These are phyloP conservation scores for Ensete glaucum DNA, from an alignment of 176 grass and related monocot species.

Conservation along the genomic window DNA sequence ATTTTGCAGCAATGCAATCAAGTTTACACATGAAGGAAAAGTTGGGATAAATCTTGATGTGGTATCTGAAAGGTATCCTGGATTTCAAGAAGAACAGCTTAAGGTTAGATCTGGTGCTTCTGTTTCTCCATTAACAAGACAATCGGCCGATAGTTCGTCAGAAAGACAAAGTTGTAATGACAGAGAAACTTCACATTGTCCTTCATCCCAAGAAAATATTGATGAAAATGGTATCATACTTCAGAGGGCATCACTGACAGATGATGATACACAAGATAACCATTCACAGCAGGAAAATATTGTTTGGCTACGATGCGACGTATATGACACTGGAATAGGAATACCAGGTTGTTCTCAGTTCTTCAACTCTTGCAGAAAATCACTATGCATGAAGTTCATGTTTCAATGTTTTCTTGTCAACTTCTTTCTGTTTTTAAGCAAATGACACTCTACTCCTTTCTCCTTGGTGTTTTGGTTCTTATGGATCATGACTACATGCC, in stretches of 20 bases:
- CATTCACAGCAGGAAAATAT: constrained; percentile 25
- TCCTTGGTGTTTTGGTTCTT: background rate
- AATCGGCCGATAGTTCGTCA: constrained; percentile 22
- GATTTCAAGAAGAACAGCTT: constrained; percentile 17
- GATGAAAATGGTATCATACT: background rate
- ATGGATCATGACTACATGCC: constrained; percentile 16
- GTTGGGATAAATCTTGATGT: constrained; percentile 75
- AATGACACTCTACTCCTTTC: background rate
- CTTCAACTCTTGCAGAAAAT: constrained; percentile 15
- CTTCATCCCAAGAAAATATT: constrained; percentile 26
- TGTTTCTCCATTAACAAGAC: constrained; percentile 8
- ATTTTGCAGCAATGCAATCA: constrained; percentile 77
- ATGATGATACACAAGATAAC: constrained; percentile 22
- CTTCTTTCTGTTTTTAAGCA: background rate
- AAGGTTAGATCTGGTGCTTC: constrained; percentile 2
- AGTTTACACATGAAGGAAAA: constrained; percentile 90
- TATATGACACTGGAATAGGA: constrained; percentile 93
- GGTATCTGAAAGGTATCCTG: constrained; percentile 30
- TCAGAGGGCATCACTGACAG: constrained; percentile 32
- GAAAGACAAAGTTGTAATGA: constrained; percentile 29
- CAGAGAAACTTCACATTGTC: constrained; percentile 34
- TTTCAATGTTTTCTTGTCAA: background rate
- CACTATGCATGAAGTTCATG: background rate
- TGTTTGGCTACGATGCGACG: constrained; percentile 71
- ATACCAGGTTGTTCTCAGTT: constrained; percentile 64